Evolutionary conservation across 2,329 filamentous ascomycete genomes (phyloP), one percentile per base, ranked within the genome.

Genomic region (Pseudocercospora pini-densiflorae): DNA sequence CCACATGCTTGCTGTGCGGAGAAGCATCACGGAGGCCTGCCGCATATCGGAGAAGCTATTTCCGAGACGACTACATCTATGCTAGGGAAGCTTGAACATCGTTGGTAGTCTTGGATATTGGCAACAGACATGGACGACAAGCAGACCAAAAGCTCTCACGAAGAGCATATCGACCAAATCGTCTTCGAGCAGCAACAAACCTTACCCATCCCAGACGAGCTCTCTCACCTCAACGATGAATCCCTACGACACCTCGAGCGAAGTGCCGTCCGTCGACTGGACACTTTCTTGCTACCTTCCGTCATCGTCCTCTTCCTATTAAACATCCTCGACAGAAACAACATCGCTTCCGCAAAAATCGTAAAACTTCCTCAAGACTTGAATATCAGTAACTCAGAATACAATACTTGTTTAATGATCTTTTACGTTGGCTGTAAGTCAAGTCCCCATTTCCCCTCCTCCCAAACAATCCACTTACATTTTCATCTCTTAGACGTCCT

Each of bases 381-480:
- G 0, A 29, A 53, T 43, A 59, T 62, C 29, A 47, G 19, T 2
- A 23, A 40, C 6, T 54, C 57, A 6, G 40, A 66, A 31, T 63
- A 66, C 43, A 66, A 66, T 16, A 66, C 47, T 6, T 55, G 51
- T 2, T 16, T 66, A 4, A 49, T 47, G 45, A 49, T 66, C 12
- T 21, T 63, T 8, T 59, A 27, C 6, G 54, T 62, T 54, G 64
- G 64, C 0, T 66, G 55, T 29, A 27, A 45, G 58, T 24, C 10
- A 27, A 45, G 58, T 24, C 10, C 21, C 8, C 21, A 31, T 14
- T 2, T 2, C 24, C 3, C 29, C 5, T 31, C 29, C 29, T 7
- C 29, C 29, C 29, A 1, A 2, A 16, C 51, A 54, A 10, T 6
- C 5, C 7, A 5, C 23, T 29, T 5, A 14, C 23, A n/a, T 29